Evolutionary conservation across 768 basidiomycete genomes (phyloP).

Genomic region (Serendipita sp.): DNA sequence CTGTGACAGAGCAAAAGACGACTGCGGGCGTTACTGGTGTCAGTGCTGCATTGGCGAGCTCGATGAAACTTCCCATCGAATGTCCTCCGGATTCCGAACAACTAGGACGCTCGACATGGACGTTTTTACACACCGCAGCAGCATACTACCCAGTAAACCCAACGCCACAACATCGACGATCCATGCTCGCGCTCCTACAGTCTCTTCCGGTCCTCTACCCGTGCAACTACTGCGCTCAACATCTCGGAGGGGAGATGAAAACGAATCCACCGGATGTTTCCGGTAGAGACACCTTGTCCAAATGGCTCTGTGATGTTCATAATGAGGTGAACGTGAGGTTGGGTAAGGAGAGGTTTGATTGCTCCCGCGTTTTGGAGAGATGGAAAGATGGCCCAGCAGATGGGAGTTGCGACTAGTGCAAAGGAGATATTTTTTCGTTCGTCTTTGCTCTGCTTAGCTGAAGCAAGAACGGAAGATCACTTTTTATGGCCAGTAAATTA

Average conservation of each 20-base stretch:
- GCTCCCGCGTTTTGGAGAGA: slow-evolving; percentile 44
- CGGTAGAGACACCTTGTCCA: slow-evolving; percentile 46
- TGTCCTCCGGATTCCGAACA: slow-evolving; percentile 87
- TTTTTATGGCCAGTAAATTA: no score
- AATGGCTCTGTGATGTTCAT: slow-evolving; percentile 84
- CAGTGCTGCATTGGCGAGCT: slow-evolving; percentile 9
- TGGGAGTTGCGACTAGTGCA: slow-evolving; percentile 64
- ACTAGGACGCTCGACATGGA: slow-evolving; percentile 89
- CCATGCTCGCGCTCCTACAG: slow-evolving; percentile 69
- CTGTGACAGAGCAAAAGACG: slow-evolving; percentile 9
- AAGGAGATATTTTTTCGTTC: not conserved
- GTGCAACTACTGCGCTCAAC: slow-evolving; percentile 68
- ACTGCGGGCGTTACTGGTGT: slow-evolving; percentile 7
- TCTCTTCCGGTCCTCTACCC: slow-evolving; percentile 78
- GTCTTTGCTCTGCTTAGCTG: no score
- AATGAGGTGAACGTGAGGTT: slow-evolving; percentile 83
- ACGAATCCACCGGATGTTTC: slow-evolving; percentile 63
- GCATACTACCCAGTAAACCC: slow-evolving; percentile 89
- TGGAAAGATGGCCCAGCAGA: slow-evolving; percentile 87
- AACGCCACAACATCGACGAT: slow-evolving; percentile 53
- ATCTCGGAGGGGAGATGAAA: slow-evolving; percentile 60
- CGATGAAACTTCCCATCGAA: slow-evolving; percentile 34
- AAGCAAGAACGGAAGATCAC: no score
- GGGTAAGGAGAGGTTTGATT: slow-evolving; percentile 75
- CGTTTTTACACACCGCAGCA: slow-evolving; percentile 88